Base-by-base conservation (phyloP, 495 filamentous ascomycete genomes). In the Hyaloscypha variabilis region DNA sequence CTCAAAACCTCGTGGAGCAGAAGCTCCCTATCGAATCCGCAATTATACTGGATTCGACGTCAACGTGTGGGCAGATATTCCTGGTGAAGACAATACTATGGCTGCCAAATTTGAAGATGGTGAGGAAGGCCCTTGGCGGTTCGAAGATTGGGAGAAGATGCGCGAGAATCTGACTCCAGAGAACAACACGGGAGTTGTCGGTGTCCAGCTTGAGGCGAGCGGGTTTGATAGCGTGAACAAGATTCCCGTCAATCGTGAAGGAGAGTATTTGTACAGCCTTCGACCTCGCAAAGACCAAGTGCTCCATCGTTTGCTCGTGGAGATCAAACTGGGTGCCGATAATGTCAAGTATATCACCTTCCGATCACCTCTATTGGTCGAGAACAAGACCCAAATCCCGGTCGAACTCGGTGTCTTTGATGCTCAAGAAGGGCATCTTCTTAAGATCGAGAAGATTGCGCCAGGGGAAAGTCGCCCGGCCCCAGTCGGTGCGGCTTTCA, bases 301-400 rank as follows among this genome's bases (percentile, higher is more conserved):
- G 23, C 83, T 92, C 69, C 96, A 99, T 75, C 89, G 93, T 29
- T 82, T 99, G 23, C 84, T 98, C 36, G 94, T 97, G 30, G 94
- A 99, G 61, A 89, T 99, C 67, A 94, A 87, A 58, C 85, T 99
- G 34, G 94, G 93, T 26, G 76, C 85, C 3, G 93, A 99, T 76
- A 97, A 97, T 66, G 89, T 99, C 76, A 99, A 99, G 77, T 94
- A 97, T 74, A 95, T 99, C 71, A 98, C 93, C 10, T 91, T 99
- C 73, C 88, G 94, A 46, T 98, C 95, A 17, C 95, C 95, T 8
- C 81, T 99, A n/a, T 78, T 97, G 17, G 86, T 99, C n/a, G 95
- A 97, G 76, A 99, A 99, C 78, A 90, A 93, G 71, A 98, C 95
- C 2, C 93, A 98, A 75, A 97, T 99, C 63, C 94, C 96, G 0